Evolutionary conservation across 1,139 yeast genomes (phyloP), one percentile per base, ranked within the genome.

Genomic region (Diutina scorzettiae): DNA sequence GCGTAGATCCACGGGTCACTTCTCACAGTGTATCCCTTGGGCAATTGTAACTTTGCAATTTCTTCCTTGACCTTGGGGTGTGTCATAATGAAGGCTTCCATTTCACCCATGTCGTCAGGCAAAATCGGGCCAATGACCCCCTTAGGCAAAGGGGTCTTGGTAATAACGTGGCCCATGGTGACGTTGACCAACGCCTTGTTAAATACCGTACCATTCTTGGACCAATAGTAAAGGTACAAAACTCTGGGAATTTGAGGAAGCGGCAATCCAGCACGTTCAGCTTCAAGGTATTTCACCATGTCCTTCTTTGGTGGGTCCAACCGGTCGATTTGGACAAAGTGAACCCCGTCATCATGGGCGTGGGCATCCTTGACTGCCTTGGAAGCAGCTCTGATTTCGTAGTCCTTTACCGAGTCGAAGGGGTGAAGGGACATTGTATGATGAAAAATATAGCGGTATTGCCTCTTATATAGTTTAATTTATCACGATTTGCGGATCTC

Each of bases 1-100:
- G 94, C 95, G 58, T 84, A 84, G 70, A 84, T 84, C 95, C 95
- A 85, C 43, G 93, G 89, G 57, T 85, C 86, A 55, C 71, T 73
- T 55, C 81, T 75, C 42, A 84, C 77, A 41, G 72, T 56, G 53
- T 71, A 68, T 20, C 72, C 69, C 40, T 62, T 58, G 54, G 79
- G 86, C 54, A 73, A 71, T 54, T 67, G 73, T 69, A 73, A 73
- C 61, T 76, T 81, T 52, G 64, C 81, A 52, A 78, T 64, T 58
- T 79, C 85, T 21, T 78, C 82, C 46, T 57, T 50, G 46, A 82
- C 78, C 5, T 53, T 49, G 19, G 93, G 91, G 54, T 81, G 81
- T 29, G 60, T 53, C 51, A 61, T 54, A 51, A 79, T 67, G 45
- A 62, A 51, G 3, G 59, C 61, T 60, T 80, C 87, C 57, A 79